A percentile compares a stretch with the other conserved stretches of the same genome.
phyloP scores from a whole-genome alignment of 805 yeast genomes.

The Candida saitoana region DNA sequence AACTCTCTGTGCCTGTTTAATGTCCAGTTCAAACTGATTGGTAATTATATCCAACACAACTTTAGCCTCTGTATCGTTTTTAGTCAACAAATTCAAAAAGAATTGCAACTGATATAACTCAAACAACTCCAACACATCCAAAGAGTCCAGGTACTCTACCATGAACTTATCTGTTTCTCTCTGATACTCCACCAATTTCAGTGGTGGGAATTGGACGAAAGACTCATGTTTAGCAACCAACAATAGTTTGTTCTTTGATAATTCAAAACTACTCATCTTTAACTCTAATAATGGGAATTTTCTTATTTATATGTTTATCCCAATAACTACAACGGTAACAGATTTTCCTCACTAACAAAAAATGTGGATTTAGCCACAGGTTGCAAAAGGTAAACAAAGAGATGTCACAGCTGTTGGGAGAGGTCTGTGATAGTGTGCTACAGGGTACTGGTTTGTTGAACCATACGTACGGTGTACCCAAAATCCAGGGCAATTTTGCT shows the following conservation, averaged over 20 bases:
- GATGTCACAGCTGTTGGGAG: not conserved
- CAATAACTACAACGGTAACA: not conserved
- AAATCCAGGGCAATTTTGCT: constrained; percentile 5
- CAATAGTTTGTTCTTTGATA: constrained; percentile 44
- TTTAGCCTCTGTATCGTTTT: constrained; percentile 70
- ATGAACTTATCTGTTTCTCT: constrained; percentile 38
- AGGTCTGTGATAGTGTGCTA: not conserved
- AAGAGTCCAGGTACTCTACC: constrained; percentile 21
- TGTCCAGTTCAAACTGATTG: constrained; percentile 54
- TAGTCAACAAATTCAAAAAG: constrained; percentile 54
- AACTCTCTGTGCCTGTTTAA: constrained; percentile 49
- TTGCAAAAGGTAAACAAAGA: not conserved
- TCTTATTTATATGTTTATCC: too few relatives aligned
- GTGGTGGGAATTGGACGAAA: constrained; percentile 49
- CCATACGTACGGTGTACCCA: constrained; percentile 34
- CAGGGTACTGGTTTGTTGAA: constrained; percentile 4
- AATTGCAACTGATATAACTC: constrained; percentile 69
- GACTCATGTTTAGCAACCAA: constrained; percentile 46
- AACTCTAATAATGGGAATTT: too few relatives aligned
- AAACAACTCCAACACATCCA: constrained; percentile 47
- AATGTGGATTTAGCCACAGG: not conserved
- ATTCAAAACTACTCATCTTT: constrained; percentile 4
- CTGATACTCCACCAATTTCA: constrained; percentile 35
- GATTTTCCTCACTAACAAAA: too few relatives aligned
- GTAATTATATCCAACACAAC: constrained; percentile 55